These are phyloP conservation scores for Trichosporon sp. DNA, from an alignment of 1,284 basidiomycete genomes.

Conservation along the genomic window DNA sequence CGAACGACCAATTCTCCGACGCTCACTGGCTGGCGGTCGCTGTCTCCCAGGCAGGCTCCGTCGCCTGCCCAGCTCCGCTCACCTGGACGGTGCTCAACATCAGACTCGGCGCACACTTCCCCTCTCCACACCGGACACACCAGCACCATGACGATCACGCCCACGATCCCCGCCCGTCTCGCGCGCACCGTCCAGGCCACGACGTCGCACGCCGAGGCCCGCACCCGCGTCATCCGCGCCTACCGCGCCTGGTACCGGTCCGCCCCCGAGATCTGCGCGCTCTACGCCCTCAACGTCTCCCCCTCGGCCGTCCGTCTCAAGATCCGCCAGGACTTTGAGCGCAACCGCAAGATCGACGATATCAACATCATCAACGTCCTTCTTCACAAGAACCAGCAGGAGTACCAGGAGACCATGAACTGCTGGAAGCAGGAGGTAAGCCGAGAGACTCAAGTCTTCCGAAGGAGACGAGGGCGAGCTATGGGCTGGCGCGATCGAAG, in stretches of 20 bases:
- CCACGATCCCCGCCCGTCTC: conserved; percentile 85
- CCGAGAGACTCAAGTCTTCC: background rate
- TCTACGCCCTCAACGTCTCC: conserved; percentile 83
- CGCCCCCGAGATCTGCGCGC: conserved; percentile 81
- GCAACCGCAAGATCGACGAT: conserved; percentile 80
- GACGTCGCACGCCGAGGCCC: conserved; percentile 67
- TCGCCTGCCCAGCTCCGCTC: conserved; percentile 1
- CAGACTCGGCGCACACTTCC: background rate
- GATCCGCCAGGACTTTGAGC: conserved; percentile 86
- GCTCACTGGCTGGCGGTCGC: conserved; percentile 14
- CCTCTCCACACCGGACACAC: background rate
- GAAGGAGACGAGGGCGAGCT: background rate
- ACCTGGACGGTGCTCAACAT: background rate
- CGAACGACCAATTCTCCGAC: conserved; percentile 14
- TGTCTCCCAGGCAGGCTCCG: background rate
- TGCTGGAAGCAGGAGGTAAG: conserved; percentile 77
- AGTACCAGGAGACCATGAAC: conserved; percentile 94
- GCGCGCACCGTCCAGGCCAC: conserved; percentile 64
- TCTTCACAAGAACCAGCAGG: conserved; percentile 80
- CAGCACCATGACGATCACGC: conserved; percentile 61
- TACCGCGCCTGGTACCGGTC: conserved; percentile 92
- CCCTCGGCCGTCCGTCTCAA: conserved; percentile 79
- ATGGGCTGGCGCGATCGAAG: background rate
- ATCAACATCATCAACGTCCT: conserved; percentile 82
- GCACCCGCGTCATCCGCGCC: conserved; percentile 70